These are phyloP conservation scores for Penicillium salamii DNA, from an alignment of 495 filamentous ascomycete species.

Conservation along the genomic window DNA sequence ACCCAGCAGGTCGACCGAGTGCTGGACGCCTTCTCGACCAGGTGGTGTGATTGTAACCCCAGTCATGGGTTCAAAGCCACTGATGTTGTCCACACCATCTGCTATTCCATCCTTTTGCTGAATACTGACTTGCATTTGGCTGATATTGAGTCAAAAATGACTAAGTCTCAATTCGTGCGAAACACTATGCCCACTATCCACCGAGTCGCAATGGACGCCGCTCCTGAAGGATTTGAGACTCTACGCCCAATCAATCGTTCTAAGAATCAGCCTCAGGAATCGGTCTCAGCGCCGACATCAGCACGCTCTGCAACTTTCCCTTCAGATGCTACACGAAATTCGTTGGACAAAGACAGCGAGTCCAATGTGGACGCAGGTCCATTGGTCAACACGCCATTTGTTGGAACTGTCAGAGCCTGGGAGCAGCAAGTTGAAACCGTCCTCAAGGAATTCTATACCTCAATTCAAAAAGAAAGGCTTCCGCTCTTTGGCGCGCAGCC, in stretches of 20 bases:
- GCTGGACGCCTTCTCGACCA: constrained; percentile 76
- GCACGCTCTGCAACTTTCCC: constrained; percentile 25
- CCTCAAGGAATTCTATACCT: constrained; percentile 86
- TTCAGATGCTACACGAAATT: constrained; percentile 14
- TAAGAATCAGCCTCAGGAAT: constrained; percentile 13
- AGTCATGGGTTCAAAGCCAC: constrained; percentile 89
- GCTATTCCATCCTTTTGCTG: constrained; percentile 89
- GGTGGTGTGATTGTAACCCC: constrained; percentile 95
- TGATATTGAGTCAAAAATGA: constrained; percentile 96
- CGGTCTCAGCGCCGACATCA: constrained; percentile 14
- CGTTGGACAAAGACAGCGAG: constrained; percentile 21
- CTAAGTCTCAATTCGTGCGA: constrained; percentile 85
- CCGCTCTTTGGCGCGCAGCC: constrained; percentile 71
- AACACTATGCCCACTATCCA: constrained; percentile 92
- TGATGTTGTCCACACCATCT: constrained; percentile 95
- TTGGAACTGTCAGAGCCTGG: constrained; percentile 77
- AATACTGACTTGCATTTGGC: constrained; percentile 96
- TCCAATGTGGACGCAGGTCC: constrained; percentile 43
- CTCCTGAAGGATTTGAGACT: constrained; percentile 63
- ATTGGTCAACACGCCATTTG: constrained; percentile 77
- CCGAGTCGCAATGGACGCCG: constrained; percentile 67
- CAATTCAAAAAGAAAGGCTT: constrained; percentile 79
- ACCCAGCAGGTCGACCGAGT: constrained; percentile 97
- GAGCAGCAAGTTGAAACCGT: constrained; percentile 85
- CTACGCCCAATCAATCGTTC: constrained; percentile 42